phyloP scores from a whole-genome alignment of 83 land plant species.

The Picea abies region DNA sequence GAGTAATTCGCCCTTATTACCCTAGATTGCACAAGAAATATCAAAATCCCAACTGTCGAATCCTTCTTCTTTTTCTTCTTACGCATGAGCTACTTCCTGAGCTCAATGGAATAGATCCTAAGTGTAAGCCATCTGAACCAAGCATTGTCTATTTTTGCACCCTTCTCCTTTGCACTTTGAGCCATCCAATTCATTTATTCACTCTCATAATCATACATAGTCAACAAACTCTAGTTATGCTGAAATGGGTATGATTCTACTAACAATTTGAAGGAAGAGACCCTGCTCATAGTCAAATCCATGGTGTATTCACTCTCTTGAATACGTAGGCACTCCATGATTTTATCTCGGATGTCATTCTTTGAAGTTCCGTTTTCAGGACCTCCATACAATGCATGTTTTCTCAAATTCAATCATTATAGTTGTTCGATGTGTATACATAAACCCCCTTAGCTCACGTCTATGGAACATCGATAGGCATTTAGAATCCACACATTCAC shows the following conservation, averaged over 20 bases:
- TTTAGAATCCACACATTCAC: too few species aligned
- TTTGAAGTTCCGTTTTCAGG: constrained; percentile 87
- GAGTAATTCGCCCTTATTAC: constrained; percentile 94
- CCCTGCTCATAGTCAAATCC: constrained; percentile 91
- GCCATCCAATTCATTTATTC: constrained; percentile 90
- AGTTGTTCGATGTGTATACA: too few species aligned
- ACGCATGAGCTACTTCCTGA: constrained; percentile 70
- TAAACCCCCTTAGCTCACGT: too few species aligned
- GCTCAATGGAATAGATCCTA: constrained; percentile 66
- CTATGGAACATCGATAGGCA: too few species aligned
- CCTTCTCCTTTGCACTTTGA: constrained; percentile 78
- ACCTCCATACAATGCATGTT: constrained; percentile 91
- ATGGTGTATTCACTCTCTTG: constrained; percentile 88
- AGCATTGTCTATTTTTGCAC: constrained; percentile 77
- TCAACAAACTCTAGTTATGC: constrained; percentile 67
- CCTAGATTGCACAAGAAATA: constrained; percentile 90
- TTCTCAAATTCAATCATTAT: constrained; percentile 84
- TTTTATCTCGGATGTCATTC: constrained; percentile 67
- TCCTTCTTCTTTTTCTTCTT: constrained; percentile 79
- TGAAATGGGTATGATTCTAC: constrained; percentile 92
- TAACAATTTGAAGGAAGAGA: constrained; percentile 81
- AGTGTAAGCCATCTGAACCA: constrained; percentile 87
- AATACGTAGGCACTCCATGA: constrained; percentile 85
- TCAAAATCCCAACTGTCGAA: constrained; percentile 80
- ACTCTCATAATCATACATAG: constrained; percentile 96